Evolutionary conservation across 1,139 yeast genomes (phyloP).

Genomic region (Scheffersomyces quercinus): DNA sequence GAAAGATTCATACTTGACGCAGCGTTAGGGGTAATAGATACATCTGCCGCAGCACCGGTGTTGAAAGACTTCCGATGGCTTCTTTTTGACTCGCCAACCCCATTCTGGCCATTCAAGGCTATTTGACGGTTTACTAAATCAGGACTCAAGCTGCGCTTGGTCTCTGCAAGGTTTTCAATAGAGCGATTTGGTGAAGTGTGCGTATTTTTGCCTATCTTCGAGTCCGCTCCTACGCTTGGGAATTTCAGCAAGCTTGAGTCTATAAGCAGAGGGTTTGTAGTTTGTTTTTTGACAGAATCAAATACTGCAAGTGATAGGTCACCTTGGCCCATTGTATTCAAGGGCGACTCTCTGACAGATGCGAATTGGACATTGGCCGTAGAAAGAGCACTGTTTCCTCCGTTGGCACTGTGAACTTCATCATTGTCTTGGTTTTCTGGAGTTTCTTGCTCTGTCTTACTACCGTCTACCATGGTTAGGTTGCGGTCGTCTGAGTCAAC

Average conservation of each 20-base stretch:
- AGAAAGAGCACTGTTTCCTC: conserved; percentile 5
- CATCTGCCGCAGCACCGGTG: not conserved
- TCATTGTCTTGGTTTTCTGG: conserved; percentile 2
- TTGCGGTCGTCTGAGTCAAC: conserved; percentile 7
- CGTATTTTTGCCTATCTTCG: conserved; percentile 6
- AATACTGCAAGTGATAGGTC: conserved; percentile 62
- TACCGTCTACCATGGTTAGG: not conserved
- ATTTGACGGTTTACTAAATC: conserved; percentile 16
- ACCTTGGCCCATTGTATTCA: conserved; percentile 73
- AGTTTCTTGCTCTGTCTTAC: not conserved
- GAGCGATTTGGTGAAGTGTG: conserved; percentile 20
- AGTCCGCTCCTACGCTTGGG: conserved; percentile 6
- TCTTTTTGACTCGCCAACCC: conserved; percentile 18
- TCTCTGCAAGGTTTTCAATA: conserved; percentile 18
- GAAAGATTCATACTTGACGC: conserved; percentile 3
- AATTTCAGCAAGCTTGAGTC: conserved; percentile 9
- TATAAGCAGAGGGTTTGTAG: not conserved
- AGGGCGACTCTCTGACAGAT: conserved; percentile 56
- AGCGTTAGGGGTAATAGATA: not conserved
- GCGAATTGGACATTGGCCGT: conserved; percentile 50
- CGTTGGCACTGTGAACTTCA: not conserved
- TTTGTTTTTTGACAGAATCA: conserved; percentile 18
- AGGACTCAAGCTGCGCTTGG: conserved; percentile 20
- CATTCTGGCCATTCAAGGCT: conserved; percentile 14
- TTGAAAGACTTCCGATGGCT: conserved; percentile 22